Conservation (phyloP, 331 rosid genomes). For the Arachis monticola region DNA sequence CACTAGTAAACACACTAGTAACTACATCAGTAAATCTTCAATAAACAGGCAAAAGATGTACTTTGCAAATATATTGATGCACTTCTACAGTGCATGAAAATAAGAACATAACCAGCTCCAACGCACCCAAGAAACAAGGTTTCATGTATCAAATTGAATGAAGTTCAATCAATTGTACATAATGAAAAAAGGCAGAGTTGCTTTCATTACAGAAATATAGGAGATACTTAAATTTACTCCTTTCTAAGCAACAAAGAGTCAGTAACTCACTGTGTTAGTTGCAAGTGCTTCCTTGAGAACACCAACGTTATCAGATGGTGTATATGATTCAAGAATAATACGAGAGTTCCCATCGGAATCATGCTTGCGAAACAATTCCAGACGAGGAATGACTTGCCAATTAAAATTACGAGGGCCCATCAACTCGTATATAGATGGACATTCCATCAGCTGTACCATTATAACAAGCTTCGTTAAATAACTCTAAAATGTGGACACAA, state of each 20-base stretch:
- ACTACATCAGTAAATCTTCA: background rate
- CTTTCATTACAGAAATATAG: background rate
- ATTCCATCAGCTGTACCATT: conserved; percentile 80
- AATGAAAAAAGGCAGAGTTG: background rate
- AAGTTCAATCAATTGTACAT: conserved; percentile 25
- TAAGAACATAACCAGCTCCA: background rate
- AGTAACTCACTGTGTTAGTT: conserved; percentile 66
- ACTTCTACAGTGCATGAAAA: background rate
- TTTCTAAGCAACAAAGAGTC: conserved; percentile 22
- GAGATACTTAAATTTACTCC: conserved; percentile 10
- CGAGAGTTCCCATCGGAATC: conserved; percentile 58
- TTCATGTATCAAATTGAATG: background rate
- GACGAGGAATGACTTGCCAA: conserved; percentile 72
- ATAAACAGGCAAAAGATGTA: background rate
- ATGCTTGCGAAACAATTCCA: conserved; percentile 82
- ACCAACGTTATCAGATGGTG: conserved; percentile 62
- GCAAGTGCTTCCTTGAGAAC: conserved; percentile 73
- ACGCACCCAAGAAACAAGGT: background rate
- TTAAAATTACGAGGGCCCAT: conserved; percentile 69
- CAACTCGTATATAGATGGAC: conserved; percentile 87
- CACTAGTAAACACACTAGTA: conserved; percentile 16
- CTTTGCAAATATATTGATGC: conserved; percentile 15
- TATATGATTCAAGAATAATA: conserved; percentile 72
- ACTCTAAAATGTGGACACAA: conserved; percentile 28
- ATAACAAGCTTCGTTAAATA: conserved; percentile 42